Evolutionary conservation across 1,284 basidiomycete species (phyloP).

Genomic region (Ustilago bromivora): DNA sequence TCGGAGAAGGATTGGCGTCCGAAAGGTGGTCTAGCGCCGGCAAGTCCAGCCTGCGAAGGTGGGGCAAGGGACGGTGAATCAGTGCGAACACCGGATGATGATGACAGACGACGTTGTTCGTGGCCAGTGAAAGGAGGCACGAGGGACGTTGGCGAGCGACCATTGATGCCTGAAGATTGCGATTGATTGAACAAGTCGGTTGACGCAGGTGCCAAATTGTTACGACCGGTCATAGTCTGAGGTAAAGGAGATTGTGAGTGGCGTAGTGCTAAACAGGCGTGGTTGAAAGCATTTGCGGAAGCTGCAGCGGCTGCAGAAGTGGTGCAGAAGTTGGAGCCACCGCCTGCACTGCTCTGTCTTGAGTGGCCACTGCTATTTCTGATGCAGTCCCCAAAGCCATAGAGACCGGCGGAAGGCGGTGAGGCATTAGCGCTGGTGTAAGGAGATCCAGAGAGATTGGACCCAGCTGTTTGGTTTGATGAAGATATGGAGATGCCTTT

Average conservation of each 20-base stretch:
- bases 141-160: conserved; percentile 18
- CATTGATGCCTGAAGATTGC: background rate
- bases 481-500: conserved; percentile 11
- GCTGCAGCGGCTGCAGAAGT: conserved; percentile 3
- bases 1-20: conserved; percentile 55
- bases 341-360: conserved; percentile 34
- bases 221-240: conserved; percentile 2
- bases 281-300: conserved; percentile 5
- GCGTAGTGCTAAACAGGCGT: conserved; percentile 3
- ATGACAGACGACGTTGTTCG: conserved; percentile 33
- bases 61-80: conserved; percentile 10
- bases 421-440: conserved; percentile 3
- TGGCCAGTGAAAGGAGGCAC: conserved; percentile 6
- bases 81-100: conserved; percentile 10
- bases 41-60: conserved; percentile 5
- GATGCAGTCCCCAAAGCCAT: conserved; percentile 25
- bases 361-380: conserved; percentile 29
- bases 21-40: conserved; percentile 34
- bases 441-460: conserved; percentile 7
- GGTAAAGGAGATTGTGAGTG: conserved; percentile 22
- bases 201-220: conserved; percentile 12
- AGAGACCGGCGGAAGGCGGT: conserved; percentile 7
- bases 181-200: conserved; percentile 13
- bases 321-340: conserved; percentile 19
- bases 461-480: background rate